Base-by-base conservation (phyloP, 371 early-diverging fungal genomes). In the Agmasoma carcini region DNA sequence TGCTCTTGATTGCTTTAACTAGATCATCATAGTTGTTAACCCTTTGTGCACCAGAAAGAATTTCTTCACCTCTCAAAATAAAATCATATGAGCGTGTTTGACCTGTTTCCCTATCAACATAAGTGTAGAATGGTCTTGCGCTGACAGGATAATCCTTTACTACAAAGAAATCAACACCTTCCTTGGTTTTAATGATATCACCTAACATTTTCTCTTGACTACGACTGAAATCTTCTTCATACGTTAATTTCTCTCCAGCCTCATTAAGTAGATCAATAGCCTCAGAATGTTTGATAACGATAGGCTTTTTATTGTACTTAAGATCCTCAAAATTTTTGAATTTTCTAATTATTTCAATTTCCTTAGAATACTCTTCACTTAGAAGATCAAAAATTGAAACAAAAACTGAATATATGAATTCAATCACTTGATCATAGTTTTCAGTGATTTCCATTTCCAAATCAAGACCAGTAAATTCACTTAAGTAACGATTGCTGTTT, bases 51-150 rank as follows among this genome's bases (percentile, higher is more conserved):
- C 99, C 99, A 33, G 95, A 93, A 65, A 92, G 77, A 70, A 97
- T 90, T 76, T 97, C 99, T 74, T 97, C 93, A 54, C 96, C 96
- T 56, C 95, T 82, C 76, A 96, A 82, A 79, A 99, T 97, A 78
- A 99, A 91, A 80, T 99, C 99, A 76, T 92, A 96, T 20, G 94
- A 92, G 82, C 92, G 90, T 65, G 91, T 86, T 78, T 88, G 90
- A 52, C 47, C 41, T 4, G 36, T 38, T 15, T 58, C 50, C 36
- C 91, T 88, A 29, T 89, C 88, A 86, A 91, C 59, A 25, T 59
- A 92, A 23, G 97, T 99, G 81, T 99, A 99, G 81, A 97, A 96
- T 25, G 99, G 92, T 49, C 97, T 82, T 23, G 89, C 84, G 2
- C 74, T 81, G 56, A 85, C 75, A 33, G 99, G 99, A 84, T 95